phyloP scores from a whole-genome alignment of 371 early-diverging fungal genomes.

The Blakeslea trispora region DNA sequence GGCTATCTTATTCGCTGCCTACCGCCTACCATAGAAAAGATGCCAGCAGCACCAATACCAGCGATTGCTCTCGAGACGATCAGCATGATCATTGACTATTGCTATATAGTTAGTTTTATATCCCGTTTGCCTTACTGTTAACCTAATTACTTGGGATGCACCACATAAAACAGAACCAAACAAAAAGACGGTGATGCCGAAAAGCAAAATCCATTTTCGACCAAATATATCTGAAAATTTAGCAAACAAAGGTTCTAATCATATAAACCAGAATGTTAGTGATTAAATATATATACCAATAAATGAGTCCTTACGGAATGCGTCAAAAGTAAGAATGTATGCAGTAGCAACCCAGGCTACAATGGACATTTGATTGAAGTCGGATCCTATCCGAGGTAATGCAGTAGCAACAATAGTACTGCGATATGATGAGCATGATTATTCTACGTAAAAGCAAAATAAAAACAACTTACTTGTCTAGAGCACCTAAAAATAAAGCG shows the following conservation, averaged over 20 bases:
- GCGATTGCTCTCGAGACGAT: slow-evolving; percentile 64
- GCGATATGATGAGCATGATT: not conserved
- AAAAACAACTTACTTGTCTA: slow-evolving; percentile 55
- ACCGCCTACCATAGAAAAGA: slow-evolving; percentile 42
- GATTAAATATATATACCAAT: not conserved
- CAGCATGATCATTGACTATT: slow-evolving; percentile 58
- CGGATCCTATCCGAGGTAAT: slow-evolving; percentile 69
- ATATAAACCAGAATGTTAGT: slow-evolving; percentile 3
- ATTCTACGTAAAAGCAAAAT: too few relatives aligned
- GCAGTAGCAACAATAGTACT: slow-evolving; percentile 75
- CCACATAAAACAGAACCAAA: slow-evolving; percentile 66
- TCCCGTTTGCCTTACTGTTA: not conserved
- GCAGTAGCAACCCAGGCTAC: slow-evolving; percentile 70
- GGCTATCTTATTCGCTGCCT: not conserved
- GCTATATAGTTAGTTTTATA: not conserved
- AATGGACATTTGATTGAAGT: slow-evolving; percentile 59
- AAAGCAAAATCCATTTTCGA: slow-evolving; percentile 60
- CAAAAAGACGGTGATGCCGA: slow-evolving; percentile 61
- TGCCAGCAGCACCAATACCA: slow-evolving; percentile 67
- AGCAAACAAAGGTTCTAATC: slow-evolving; percentile 55
- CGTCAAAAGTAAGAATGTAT: slow-evolving; percentile 52
- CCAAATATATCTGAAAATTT: slow-evolving; percentile 78
- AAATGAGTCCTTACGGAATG: slow-evolving; percentile 35
- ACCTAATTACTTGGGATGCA: slow-evolving; percentile 37
- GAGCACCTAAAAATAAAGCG: slow-evolving; percentile 73